Percentiles rank a stretch among this genome's conserved stretches.
Evolutionary conservation across 2,329 filamentous ascomycete species (phyloP).

Genomic region (Emergomyces pasteurianus): DNA sequence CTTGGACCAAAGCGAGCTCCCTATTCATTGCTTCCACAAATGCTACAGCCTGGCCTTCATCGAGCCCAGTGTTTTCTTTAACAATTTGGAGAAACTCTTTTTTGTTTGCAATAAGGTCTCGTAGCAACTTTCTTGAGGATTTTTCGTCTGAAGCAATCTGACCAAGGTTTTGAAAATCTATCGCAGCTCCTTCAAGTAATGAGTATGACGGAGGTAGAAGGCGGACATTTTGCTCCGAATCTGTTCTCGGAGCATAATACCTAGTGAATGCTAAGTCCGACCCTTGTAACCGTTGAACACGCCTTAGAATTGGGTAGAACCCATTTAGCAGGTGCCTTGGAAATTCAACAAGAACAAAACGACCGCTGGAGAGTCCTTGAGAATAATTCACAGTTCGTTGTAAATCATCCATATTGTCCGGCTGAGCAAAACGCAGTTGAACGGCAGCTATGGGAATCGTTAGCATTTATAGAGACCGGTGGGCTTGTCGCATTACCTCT

Average conservation of each 20-base stretch:
- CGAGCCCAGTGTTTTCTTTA: slow-evolving; percentile 11
- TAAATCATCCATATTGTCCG: slow-evolving; percentile 12
- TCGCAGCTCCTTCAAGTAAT: background rate
- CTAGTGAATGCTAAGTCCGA: slow-evolving; percentile 11
- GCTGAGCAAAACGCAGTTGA: slow-evolving; percentile 13
- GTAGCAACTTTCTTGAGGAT: background rate
- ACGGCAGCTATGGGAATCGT: slow-evolving; percentile 9
- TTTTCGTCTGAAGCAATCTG: background rate
- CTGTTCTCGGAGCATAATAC: slow-evolving; percentile 12
- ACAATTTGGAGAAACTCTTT: slow-evolving; percentile 5
- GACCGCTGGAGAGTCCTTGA: slow-evolving; percentile 6
- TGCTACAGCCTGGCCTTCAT: slow-evolving; percentile 14
- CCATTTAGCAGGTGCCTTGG: slow-evolving; percentile 11
- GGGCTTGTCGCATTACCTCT: slow-evolving; percentile 9
- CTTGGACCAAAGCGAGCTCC: slow-evolving; percentile 17
- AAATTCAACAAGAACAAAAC: slow-evolving; percentile 14
- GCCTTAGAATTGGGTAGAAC: slow-evolving; percentile 11
- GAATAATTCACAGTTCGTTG: slow-evolving; percentile 10
- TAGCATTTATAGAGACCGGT: background rate
- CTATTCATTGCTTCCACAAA: slow-evolving; percentile 13
- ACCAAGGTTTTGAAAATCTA: background rate
- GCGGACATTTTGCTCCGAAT: slow-evolving; percentile 1
- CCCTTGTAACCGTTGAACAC: slow-evolving; percentile 8
- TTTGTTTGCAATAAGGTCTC: slow-evolving; percentile 1
- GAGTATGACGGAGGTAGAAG: slow-evolving; percentile 6